phyloP scores from a whole-genome alignment of 2,329 filamentous ascomycete species.

The Diaporthe sp. region DNA sequence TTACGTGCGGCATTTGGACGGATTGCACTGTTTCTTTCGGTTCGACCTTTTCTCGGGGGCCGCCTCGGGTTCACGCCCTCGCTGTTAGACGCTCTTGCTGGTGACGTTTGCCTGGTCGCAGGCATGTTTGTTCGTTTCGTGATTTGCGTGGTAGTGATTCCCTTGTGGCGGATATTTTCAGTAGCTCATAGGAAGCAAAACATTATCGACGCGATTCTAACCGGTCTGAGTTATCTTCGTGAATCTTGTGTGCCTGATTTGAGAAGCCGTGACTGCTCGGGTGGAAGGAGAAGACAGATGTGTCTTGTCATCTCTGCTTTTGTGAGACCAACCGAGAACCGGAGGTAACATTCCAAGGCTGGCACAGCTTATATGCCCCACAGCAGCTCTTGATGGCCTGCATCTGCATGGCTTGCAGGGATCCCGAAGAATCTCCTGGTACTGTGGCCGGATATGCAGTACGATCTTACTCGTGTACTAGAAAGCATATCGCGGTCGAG shows the following conservation, averaged over 20 bases:
- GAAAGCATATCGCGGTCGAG: background rate
- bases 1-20: constrained; percentile 16
- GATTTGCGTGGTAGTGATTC: constrained; percentile 2
- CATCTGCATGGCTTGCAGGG: constrained; percentile 9
- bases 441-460: background rate
- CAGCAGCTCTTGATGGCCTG: constrained; percentile 6
- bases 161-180: background rate
- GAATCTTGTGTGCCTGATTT: background rate
- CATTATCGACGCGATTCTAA: background rate
- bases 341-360: constrained; percentile 6
- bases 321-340: constrained; percentile 9
- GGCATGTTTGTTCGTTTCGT: constrained; percentile 8
- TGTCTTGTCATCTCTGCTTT: background rate
- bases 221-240: background rate
- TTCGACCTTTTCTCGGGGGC: background rate
- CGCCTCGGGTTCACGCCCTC: background rate
- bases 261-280: background rate
- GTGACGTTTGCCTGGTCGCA: background rate
- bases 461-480: background rate
- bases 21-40: background rate
- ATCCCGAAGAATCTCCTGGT: background rate
- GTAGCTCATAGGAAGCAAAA: constrained; percentile 5
- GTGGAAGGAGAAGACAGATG: background rate
- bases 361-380: constrained; percentile 2
- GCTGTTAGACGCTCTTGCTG: background rate